phyloP scores from a whole-genome alignment of 2,329 filamentous ascomycete species.

The Onygenales sp. region DNA sequence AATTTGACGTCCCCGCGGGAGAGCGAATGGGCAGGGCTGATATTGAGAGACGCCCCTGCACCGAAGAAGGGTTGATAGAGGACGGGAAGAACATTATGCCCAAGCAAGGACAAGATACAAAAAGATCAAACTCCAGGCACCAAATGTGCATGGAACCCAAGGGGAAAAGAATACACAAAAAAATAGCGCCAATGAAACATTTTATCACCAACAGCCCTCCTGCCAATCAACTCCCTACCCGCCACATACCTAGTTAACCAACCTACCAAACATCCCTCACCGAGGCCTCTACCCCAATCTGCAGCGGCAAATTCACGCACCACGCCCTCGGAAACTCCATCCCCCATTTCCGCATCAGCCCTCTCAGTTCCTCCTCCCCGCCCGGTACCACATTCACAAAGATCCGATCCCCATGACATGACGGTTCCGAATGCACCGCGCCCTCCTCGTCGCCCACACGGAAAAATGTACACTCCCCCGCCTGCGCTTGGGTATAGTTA shows the following conservation, averaged over 20 bases:
- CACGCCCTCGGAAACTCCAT: slow-evolving; percentile 20
- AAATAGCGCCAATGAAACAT: neutral
- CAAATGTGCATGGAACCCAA: neutral
- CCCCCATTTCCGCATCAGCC: slow-evolving; percentile 23
- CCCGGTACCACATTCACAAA: slow-evolving; percentile 31
- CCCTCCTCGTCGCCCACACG: neutral
- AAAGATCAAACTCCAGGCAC: neutral
- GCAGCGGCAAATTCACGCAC: slow-evolving; percentile 15
- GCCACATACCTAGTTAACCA: neutral
- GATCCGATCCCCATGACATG: slow-evolving; percentile 18
- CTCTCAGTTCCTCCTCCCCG: slow-evolving; percentile 19
- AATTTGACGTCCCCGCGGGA: no score
- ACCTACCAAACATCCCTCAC: slow-evolving; percentile 10
- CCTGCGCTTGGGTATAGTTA: slow-evolving; percentile 2
- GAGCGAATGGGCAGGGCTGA: no score
- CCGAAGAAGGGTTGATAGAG: no score
- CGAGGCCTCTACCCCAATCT: slow-evolving; percentile 5
- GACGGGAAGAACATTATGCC: no score
- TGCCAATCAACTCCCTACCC: neutral
- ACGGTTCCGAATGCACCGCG: neutral
- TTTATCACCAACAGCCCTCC: neutral
- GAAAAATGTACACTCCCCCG: slow-evolving; percentile 1
- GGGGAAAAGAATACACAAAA: neutral
- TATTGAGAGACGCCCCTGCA: no score
- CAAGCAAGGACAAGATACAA: neutral